These are phyloP conservation scores for Fusarium vanettenii DNA, from an alignment of 2,329 filamentous ascomycete species.

Conservation along the genomic window DNA sequence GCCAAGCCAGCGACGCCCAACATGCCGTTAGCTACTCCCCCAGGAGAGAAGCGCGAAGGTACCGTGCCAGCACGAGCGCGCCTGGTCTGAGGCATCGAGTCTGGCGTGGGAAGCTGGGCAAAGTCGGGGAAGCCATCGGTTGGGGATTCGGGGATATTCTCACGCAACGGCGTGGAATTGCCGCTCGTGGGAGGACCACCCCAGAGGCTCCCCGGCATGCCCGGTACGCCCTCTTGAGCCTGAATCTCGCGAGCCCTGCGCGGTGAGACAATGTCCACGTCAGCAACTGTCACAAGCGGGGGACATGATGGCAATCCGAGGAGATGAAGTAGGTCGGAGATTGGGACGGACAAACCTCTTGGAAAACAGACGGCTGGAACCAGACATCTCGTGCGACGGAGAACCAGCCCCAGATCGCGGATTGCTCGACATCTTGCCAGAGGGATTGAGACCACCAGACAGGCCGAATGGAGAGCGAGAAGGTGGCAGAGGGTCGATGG, in stretches of 20 bases:
- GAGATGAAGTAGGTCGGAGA: conserved; percentile 16
- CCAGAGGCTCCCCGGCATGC: conserved; percentile 80
- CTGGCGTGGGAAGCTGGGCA: conserved; percentile 75
- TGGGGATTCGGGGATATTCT: conserved; percentile 97
- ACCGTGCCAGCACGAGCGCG: conserved; percentile 93
- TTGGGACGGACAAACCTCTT: conserved; percentile 78
- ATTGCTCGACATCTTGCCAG: conserved; percentile 68
- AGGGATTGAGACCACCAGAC: conserved; percentile 69
- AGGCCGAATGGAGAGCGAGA: conserved; percentile 80
- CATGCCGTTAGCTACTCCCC: conserved; percentile 71
- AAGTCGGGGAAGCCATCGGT: conserved; percentile 96
- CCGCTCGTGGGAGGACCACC: conserved; percentile 96
- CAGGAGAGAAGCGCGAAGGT: conserved; percentile 92
- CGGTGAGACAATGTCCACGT: conserved; percentile 21
- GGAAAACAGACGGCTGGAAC: conserved; percentile 81
- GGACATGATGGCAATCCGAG: conserved; percentile 3
- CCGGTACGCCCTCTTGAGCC: conserved; percentile 88
- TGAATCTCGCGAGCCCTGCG: conserved; percentile 94
- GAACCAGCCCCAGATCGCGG: conserved; percentile 90
- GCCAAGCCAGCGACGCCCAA: conserved; percentile 67
- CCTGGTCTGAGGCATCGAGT: conserved; percentile 75
- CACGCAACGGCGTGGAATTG: conserved; percentile 93
- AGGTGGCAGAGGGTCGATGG: conserved; percentile 75
- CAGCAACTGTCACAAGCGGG: conserved; percentile 9
- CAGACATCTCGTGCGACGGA: conserved; percentile 89